Base-by-base conservation (phyloP, 2,329 filamentous ascomycete genomes). In the Fusarium luffae region DNA sequence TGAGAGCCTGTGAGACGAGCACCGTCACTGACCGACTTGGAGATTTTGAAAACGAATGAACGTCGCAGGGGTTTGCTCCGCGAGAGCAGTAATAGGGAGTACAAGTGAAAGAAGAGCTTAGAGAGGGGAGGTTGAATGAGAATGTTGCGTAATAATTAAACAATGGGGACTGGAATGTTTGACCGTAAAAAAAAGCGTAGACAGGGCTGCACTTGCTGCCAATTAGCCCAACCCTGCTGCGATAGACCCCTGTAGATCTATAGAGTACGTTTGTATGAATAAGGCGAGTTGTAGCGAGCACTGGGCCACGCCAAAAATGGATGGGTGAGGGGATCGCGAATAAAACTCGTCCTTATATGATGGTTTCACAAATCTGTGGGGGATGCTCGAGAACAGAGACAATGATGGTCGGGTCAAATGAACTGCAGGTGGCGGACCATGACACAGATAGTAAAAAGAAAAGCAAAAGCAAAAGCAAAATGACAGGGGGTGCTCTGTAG, bases 141-240 rank as follows among this genome's bases (percentile, higher is more conserved):
- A 68, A 56, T 64, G 41, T 62, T 61, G 67, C 25, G 62, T 49
- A 70, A 70, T 65, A 48, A 68, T 67, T 57, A 46, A 68, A 70
- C 59, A 65, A 62, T 66, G 70, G 66, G 49, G 59, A 64, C 63
- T 66, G 68, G 68, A 70, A 71, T 69, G 59, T 56, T 61, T 43
- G 48, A 57, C 67, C 54, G 19, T 16, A 7, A 52, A 23, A 41
- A 62, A 63, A 63, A 64, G 50, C 40, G 56, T 56, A 49, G 60
- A 59, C 51, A 68, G 57, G 57, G 64, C 64, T 67, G 64, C 46
- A 43, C 64, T 67, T 47, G 63, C 64, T 67, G 50, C 46, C 40
- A 58, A 52, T 52, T 42, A 63, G 41, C 37, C 56, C 25, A 46
- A 41, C 59, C 21, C 30, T 32, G 37, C 48, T 51, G 50, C 41